These are phyloP conservation scores for Pleurotus pulmonarius DNA, from an alignment of 768 basidiomycete species.

Conservation along the genomic window DNA sequence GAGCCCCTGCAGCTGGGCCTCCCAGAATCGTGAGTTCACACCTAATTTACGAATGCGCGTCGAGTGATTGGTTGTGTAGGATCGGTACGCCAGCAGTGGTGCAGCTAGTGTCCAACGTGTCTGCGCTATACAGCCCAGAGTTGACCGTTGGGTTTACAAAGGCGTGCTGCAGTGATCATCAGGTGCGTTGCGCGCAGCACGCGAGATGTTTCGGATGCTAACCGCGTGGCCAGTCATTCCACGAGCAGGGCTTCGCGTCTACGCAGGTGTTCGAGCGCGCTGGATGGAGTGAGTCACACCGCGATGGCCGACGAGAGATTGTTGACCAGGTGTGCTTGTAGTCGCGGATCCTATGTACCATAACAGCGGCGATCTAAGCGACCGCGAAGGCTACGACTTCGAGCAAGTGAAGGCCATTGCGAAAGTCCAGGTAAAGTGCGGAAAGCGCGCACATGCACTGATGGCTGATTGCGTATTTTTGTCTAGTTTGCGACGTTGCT, in stretches of 20 bases:
- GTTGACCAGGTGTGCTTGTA: constrained; percentile 18
- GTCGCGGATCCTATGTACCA: constrained; percentile 91
- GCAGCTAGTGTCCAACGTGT: constrained; percentile 70
- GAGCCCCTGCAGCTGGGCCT: constrained; percentile 86
- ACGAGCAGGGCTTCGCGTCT: constrained; percentile 78
- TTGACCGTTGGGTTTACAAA: constrained; percentile 65
- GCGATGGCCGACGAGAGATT: background rate
- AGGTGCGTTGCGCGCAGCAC: constrained; percentile 35
- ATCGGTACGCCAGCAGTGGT: constrained; percentile 78
- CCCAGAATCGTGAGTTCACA: constrained; percentile 55
- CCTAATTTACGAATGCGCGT: background rate
- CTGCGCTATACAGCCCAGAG: constrained; percentile 79
- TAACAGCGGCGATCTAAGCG: constrained; percentile 79
- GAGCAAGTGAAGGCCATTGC: constrained; percentile 80
- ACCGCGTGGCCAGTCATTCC: constrained; percentile 54
- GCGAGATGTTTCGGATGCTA: too few species aligned
- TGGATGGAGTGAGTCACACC: constrained; percentile 53
- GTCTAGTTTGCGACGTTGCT: constrained; percentile 12
- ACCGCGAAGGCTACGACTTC: constrained; percentile 79
- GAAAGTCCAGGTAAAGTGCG: constrained; percentile 69
- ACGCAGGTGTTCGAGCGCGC: constrained; percentile 88
- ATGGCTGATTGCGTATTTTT: background rate
- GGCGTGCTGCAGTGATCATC: constrained; percentile 92
- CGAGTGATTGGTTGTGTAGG: constrained; percentile 30
- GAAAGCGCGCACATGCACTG: background rate